These are phyloP conservation scores for Asterella californica DNA, from an alignment of 225 moss, liverwort and hornwort genomes.

Conservation along the genomic window DNA sequence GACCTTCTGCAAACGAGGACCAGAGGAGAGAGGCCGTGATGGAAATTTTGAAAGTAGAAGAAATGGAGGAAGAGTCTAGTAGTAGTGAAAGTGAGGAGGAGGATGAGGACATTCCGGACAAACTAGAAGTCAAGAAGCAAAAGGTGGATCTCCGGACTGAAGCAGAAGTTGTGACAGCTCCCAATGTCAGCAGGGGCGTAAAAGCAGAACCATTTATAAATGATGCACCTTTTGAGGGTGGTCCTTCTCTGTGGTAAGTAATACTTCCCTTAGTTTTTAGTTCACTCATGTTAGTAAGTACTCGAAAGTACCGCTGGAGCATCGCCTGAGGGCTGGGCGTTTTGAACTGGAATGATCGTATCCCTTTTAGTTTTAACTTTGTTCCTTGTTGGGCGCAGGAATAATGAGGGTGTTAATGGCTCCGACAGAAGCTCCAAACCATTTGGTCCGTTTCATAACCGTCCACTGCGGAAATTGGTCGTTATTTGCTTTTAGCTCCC, in stretches of 20 bases:
- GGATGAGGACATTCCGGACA: slow-evolving; percentile 5
- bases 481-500: not conserved
- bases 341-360: not conserved
- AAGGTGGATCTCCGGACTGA: slow-evolving; percentile 15
- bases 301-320: not conserved
- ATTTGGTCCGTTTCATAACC: slow-evolving; percentile 3
- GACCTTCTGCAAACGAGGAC: slow-evolving; percentile 2
- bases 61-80: slow-evolving; percentile 29
- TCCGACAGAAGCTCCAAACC: not conserved
- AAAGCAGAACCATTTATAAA: not conserved
- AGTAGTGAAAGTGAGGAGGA: slow-evolving; percentile 29
- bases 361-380: not conserved
- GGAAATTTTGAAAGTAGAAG: slow-evolving; percentile 31
- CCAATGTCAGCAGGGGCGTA: not conserved
- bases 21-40: slow-evolving; percentile 32
- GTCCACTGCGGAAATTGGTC: not conserved
- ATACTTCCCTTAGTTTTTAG: not conserved
- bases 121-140: slow-evolving; percentile 32
- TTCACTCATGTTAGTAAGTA: not conserved
- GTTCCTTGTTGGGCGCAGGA: not conserved
- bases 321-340: not conserved
- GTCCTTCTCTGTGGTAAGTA: slow-evolving; percentile 30
- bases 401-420: slow-evolving; percentile 4
- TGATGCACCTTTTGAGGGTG: slow-evolving; percentile 24
- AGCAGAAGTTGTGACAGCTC: not conserved